Conservation (phyloP, 805 yeast species). For the Candida parachauliodes region DNA sequence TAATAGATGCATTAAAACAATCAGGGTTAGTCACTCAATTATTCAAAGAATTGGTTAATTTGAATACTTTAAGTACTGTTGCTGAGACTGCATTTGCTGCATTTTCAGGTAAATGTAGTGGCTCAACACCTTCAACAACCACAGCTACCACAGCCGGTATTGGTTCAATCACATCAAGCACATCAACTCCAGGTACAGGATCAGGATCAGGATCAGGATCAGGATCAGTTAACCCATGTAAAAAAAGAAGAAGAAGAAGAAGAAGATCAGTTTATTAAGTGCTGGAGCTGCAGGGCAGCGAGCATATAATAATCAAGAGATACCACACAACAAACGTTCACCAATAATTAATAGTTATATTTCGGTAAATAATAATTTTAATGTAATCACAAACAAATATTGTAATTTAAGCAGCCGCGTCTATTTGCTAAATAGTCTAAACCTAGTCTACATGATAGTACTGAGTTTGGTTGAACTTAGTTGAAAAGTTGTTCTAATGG, state of each 20-base stretch:
- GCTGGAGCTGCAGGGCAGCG: conserved; percentile 7
- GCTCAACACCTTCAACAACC: conserved; percentile 5
- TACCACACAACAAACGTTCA: too few relatives aligned
- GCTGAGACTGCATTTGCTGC: conserved; percentile 37
- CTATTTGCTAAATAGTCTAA: too few relatives aligned
- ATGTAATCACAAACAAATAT: too few relatives aligned
- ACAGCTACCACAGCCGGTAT: conserved; percentile 7
- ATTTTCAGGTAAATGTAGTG: conserved; percentile 28
- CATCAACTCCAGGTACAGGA: conserved; percentile 11
- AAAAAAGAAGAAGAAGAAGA: conserved; percentile 29
- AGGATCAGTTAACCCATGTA: conserved; percentile 9
- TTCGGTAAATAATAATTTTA: too few relatives aligned
- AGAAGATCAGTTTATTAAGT: conserved; percentile 14
- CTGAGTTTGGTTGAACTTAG: too few relatives aligned
- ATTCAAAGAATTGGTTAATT: conserved; percentile 29
- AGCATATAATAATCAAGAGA: too few relatives aligned
- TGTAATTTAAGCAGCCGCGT: too few relatives aligned
- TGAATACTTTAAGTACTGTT: conserved; percentile 31
- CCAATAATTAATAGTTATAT: too few relatives aligned
- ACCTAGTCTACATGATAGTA: too few relatives aligned
- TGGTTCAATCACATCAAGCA: conserved; percentile 3
- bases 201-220: conserved; percentile 11
- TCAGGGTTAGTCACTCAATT: conserved; percentile 33
- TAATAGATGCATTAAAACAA: conserved; percentile 29
- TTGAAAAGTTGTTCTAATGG: too few relatives aligned